Base-by-base conservation (phyloP, 2,329 filamentous ascomycete genomes). In the Mariannaea sp. region DNA sequence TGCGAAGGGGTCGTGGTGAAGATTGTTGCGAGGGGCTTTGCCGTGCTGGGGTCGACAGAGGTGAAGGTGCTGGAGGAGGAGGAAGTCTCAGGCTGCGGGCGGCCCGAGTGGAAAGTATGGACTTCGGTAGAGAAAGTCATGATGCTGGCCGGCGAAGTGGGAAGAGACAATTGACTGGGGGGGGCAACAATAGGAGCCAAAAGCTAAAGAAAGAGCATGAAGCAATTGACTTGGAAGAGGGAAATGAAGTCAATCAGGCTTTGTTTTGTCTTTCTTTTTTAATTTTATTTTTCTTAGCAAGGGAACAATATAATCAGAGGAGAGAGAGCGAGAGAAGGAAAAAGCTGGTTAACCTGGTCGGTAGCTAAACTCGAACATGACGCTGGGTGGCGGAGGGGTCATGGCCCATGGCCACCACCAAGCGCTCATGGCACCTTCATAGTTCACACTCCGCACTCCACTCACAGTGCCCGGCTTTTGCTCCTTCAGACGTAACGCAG, bases 21-120 rank as follows among this genome's bases (percentile, higher is more conserved):
- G 67, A 96, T 84, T 61, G 86, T 84, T 59, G 88, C 88, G 44
- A 93, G 71, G 5, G 86, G 80, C 57, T 81, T 76, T 52, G 80
- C 84, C 35, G 84, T 92, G 43, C 90, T 84, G 32, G 91, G 91
- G 69, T 94, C 81, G 68, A 93, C 78, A 24, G 87, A 84, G 58
- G 85, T 76, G 74, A 94, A 93, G 40, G 85, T 85, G 54, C 79
- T 78, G 35, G 79, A 75, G 8, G 84, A 82, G 30, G 76, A 79
- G 10, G 80, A 79, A 42, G 84, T 80, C 9, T 67, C 60, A 20
- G 79, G 74, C 66, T 90, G 89, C 38, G 80, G 74, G 68, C 82
- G 80, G 71, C 91, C 91, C 60, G 85, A 82, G 76, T 91, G 90
- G 74, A 88, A 94, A 59, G 91, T 85, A 68, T 88, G 82, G 59